A percentile compares a stretch with the other conserved stretches of the same genome.
Conservation (phyloP, 73 alveolate species). For the Tetrahymena borealis region DNA sequence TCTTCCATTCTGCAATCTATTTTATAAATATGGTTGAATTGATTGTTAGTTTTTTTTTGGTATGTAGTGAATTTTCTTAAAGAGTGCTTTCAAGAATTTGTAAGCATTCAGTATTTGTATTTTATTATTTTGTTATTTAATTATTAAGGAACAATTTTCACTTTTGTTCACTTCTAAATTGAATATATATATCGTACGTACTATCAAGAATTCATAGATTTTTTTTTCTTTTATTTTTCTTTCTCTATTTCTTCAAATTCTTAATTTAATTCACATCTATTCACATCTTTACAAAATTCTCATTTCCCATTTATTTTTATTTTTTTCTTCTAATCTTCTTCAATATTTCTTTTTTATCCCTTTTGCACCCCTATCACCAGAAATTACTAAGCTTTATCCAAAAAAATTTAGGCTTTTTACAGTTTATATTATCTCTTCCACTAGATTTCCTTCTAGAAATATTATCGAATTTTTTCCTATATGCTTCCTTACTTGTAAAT, state of each 20-base stretch:
- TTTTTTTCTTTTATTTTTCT: neutral
- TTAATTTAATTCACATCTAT: neutral
- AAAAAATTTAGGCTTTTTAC: neutral
- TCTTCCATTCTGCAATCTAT: neutral
- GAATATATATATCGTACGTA: neutral
- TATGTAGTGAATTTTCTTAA: too few relatives aligned
- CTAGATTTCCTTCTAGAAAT: neutral
- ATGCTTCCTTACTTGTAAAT: neutral
- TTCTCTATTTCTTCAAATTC: neutral
- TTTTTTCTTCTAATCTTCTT: neutral
- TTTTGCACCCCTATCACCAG: neutral
- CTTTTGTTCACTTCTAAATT: neutral
- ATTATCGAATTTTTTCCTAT: neutral
- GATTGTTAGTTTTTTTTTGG: too few relatives aligned
- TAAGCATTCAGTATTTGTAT: neutral
- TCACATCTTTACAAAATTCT: neutral
- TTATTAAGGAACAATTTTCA: neutral
- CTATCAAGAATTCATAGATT: neutral
- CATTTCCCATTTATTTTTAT: neutral
- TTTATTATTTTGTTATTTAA: neutral
- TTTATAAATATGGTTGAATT: too few relatives aligned
- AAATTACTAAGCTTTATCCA: neutral
- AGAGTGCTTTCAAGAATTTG: neutral
- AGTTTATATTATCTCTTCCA: neutral
- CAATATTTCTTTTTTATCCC: neutral